Percentiles rank a stretch among this genome's conserved stretches.
These are phyloP conservation scores for Nothomitra cinnamomea DNA, from an alignment of 2,329 filamentous ascomycete genomes.

Conservation along the genomic window DNA sequence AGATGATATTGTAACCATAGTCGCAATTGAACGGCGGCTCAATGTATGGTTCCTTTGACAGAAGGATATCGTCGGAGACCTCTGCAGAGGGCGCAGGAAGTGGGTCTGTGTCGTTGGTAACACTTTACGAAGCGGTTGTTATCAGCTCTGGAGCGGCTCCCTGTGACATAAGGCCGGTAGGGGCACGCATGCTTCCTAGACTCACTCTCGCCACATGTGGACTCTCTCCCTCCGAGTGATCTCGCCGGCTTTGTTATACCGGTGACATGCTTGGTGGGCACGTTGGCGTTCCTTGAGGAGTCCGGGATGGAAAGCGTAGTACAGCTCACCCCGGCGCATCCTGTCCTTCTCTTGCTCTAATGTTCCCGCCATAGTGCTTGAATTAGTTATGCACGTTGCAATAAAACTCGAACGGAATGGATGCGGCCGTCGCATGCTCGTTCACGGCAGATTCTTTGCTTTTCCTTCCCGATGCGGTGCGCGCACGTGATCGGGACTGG, in stretches of 20 bases:
- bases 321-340: constrained; percentile 54
- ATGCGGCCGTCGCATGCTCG: too few species aligned
- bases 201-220: constrained; percentile 56
- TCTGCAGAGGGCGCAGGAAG: constrained; percentile 42
- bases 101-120: constrained; percentile 43
- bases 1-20: constrained; percentile 58
- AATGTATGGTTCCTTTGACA: constrained; percentile 51
- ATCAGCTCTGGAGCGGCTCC: constrained; percentile 31
- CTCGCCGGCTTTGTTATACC: constrained; percentile 46
- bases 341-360: constrained; percentile 17
- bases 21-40: constrained; percentile 54
- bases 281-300: constrained; percentile 44
- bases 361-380: not conserved
- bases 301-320: constrained; percentile 55
- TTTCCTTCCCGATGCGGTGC: too few species aligned
- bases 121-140: constrained; percentile 25
- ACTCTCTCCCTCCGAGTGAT: constrained; percentile 43
- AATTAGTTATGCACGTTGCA: not conserved
- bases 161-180: not conserved
- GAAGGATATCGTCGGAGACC: constrained; percentile 46
- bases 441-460: too few species aligned
- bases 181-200: constrained; percentile 9
- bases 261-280: constrained; percentile 41
- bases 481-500: too few species aligned
- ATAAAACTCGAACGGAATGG: too few species aligned